Evolutionary conservation across 306 rosid genomes (phyloP).

Genomic region (Cucurbita moschata): DNA sequence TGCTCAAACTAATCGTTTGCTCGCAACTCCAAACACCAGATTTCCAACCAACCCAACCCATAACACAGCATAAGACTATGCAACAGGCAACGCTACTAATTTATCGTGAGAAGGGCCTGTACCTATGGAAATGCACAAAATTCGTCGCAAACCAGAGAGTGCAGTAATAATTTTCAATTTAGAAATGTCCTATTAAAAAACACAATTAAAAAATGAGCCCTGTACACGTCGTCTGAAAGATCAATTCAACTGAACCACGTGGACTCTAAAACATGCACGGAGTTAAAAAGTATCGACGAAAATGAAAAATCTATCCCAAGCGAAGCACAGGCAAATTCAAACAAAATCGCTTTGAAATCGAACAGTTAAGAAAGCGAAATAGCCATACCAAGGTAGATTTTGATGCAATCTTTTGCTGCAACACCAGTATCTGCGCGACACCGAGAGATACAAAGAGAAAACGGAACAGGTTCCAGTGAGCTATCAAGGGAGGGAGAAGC

Average conservation of each 20-base stretch:
- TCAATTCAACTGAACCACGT: not conserved
- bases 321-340: not conserved
- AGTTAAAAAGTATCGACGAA: not conserved
- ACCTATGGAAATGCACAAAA: not conserved
- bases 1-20: not conserved
- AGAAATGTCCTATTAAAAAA: not conserved
- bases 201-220: not conserved
- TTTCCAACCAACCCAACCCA: not conserved
- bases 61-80: not conserved
- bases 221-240: not conserved
- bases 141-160: not conserved
- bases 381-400: slow-evolving; percentile 55
- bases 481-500: not conserved
- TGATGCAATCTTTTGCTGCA: slow-evolving; percentile 71
- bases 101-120: no score
- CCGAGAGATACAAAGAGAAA: not conserved
- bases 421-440: slow-evolving; percentile 47
- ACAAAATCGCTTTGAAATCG: not conserved
- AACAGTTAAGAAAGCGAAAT: not conserved
- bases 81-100: not conserved
- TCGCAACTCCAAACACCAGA: not conserved
- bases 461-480: not conserved
- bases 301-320: not conserved
- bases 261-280: not conserved
- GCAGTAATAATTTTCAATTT: not conserved